phyloP scores from a whole-genome alignment of 495 filamentous ascomycete species.

The Hypomontagnella monticulosa region DNA sequence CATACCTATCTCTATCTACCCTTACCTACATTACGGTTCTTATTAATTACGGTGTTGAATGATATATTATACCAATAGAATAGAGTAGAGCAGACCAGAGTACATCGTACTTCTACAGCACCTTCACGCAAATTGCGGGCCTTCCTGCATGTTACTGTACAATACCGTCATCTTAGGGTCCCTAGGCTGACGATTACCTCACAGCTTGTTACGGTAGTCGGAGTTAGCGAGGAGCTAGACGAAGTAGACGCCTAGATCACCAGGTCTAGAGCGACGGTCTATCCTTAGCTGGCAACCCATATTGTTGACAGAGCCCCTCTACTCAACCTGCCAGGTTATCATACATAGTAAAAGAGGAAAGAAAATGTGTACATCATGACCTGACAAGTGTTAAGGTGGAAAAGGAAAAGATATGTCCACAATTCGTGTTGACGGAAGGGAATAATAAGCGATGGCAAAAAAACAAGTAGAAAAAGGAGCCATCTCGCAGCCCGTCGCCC shows the following conservation, averaged over 20 bases:
- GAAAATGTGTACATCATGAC: conserved; percentile 28
- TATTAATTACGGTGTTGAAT: too few species aligned
- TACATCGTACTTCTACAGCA: too few species aligned
- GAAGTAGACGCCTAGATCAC: conserved; percentile 6
- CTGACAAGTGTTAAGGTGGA: conserved; percentile 26
- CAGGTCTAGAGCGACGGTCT: conserved; percentile 23
- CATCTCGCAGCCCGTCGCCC: not conserved
- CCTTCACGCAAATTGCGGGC: too few species aligned
- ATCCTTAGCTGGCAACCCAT: conserved; percentile 18
- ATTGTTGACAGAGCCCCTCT: conserved; percentile 1
- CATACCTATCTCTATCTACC: not conserved
- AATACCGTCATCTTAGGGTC: too few species aligned
- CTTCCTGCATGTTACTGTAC: too few species aligned
- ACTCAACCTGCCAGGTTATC: not conserved
- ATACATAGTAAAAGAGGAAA: conserved; percentile 4
- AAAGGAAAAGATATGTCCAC: conserved; percentile 22
- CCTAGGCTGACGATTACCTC: too few species aligned
- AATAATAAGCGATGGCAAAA: conserved; percentile 29
- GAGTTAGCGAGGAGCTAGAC: conserved; percentile 31
- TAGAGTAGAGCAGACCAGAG: too few species aligned
- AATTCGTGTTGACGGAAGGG: conserved; percentile 32
- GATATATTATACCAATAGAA: too few species aligned
- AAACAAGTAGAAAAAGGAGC: conserved; percentile 26
- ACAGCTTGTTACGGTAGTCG: conserved; percentile 10
- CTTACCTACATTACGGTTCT: too few species aligned